These are phyloP conservation scores for Saccharomyces hybrid DNA, from an alignment of 1,139 yeast genomes.

Conservation along the genomic window DNA sequence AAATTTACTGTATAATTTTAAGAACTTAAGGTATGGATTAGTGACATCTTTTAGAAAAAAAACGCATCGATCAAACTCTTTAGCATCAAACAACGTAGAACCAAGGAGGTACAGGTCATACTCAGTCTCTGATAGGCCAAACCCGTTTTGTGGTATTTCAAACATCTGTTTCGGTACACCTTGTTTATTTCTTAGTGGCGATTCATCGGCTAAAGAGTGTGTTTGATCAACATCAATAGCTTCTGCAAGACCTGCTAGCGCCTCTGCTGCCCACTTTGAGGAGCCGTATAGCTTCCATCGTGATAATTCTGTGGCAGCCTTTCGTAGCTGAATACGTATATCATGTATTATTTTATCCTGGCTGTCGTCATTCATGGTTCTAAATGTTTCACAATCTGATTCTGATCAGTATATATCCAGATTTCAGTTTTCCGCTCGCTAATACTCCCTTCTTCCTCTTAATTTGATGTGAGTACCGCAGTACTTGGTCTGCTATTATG, in stretches of 20 bases:
- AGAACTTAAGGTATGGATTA: constrained; percentile 52
- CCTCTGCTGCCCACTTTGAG: constrained; percentile 80
- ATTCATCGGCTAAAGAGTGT: constrained; percentile 11
- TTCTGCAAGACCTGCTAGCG: constrained; percentile 44
- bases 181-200: constrained; percentile 8
- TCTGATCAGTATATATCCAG: background rate
- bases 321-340: constrained; percentile 32
- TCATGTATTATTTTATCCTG: constrained; percentile 12
- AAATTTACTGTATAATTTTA: constrained; percentile 59
- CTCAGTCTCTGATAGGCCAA: constrained; percentile 32
- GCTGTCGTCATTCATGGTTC: constrained; percentile 4
- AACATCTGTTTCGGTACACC: background rate
- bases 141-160: constrained; percentile 2
- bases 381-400: background rate
- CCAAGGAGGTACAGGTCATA: constrained; percentile 50
- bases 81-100: constrained; percentile 66
- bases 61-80: constrained; percentile 79
- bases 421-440: background rate
- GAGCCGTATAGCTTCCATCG: constrained; percentile 55
- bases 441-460: background rate
- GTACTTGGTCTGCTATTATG: background rate
- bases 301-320: constrained; percentile 35
- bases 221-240: constrained; percentile 9
- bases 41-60: constrained; percentile 45
- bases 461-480: background rate